A percentile compares a stretch with the other conserved stretches of the same genome.
Conservation (phyloP, 1,284 basidiomycete genomes). For the Ustilago esculenta region DNA sequence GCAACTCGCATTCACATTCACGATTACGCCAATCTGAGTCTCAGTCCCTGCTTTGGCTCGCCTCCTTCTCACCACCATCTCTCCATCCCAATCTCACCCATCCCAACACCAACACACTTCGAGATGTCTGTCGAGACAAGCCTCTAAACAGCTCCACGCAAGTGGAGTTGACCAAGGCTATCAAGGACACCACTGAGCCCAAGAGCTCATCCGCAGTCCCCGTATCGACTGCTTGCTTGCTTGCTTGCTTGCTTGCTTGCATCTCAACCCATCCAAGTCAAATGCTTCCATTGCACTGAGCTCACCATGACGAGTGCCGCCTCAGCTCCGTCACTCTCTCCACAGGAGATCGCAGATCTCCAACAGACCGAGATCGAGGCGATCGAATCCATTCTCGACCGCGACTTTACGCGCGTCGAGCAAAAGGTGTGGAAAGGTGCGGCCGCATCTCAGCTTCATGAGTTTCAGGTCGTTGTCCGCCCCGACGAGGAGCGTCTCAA, state of each 20-base stretch:
- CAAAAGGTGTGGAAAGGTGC: slow-evolving; percentile 54
- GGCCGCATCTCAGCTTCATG: slow-evolving; percentile 37
- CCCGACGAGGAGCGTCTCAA: slow-evolving; percentile 59
- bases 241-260: slow-evolving; percentile 3
- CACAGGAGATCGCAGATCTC: slow-evolving; percentile 53
- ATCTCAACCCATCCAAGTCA: slow-evolving; percentile 10
- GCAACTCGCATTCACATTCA: too few species aligned
- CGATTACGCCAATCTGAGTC: too few species aligned
- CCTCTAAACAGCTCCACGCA: slow-evolving; percentile 42
- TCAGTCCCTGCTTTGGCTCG: not conserved
- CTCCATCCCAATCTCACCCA: not conserved
- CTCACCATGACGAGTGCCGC: slow-evolving; percentile 18
- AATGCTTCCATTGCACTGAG: slow-evolving; percentile 7
- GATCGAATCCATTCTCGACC: slow-evolving; percentile 56
- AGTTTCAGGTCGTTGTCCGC: slow-evolving; percentile 54
- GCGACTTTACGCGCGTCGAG: slow-evolving; percentile 50
- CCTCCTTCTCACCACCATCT: not conserved
- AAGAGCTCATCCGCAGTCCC: not conserved
- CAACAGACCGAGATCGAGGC: slow-evolving; percentile 62
- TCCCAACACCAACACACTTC: not conserved
- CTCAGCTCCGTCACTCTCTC: slow-evolving; percentile 18
- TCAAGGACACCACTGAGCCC: slow-evolving; percentile 9
- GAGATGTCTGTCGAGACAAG: slow-evolving; percentile 23
- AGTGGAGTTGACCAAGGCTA: slow-evolving; percentile 36
- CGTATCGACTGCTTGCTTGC: too few species aligned